phyloP scores from a whole-genome alignment of 768 basidiomycete species.

The Udeniomyces megalosporus region DNA sequence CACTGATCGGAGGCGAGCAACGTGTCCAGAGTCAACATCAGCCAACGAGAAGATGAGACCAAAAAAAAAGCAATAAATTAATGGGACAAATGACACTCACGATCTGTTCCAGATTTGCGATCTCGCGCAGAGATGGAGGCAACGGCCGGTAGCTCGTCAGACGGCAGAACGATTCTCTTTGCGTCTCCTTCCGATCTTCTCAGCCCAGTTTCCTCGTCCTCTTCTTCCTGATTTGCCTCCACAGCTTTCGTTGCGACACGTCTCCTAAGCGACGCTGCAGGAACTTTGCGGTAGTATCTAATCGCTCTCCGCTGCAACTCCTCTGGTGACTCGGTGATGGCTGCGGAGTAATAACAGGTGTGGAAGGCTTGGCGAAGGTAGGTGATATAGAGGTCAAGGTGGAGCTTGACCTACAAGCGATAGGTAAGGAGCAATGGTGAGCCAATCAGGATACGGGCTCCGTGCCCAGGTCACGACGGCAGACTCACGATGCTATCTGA shows the following conservation, averaged over 20 bases:
- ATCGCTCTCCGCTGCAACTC: slow-evolving; percentile 90
- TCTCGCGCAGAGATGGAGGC: too few species aligned
- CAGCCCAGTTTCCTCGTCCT: slow-evolving; percentile 18
- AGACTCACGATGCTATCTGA: not conserved
- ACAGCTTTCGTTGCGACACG: slow-evolving; percentile 32
- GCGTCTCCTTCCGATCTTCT: slow-evolving; percentile 27
- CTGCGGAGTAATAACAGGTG: slow-evolving; percentile 95
- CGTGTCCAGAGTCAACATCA: not conserved
- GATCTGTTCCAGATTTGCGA: too few species aligned
- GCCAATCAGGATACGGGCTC: too few species aligned
- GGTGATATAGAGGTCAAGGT: slow-evolving; percentile 79
- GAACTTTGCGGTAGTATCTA: slow-evolving; percentile 51
- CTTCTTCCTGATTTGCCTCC: slow-evolving; percentile 18
- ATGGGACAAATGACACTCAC: not conserved
- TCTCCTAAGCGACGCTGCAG: slow-evolving; percentile 28
- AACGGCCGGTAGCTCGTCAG: too few species aligned
- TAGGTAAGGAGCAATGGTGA: not conserved
- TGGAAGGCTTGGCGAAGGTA: slow-evolving; percentile 84
- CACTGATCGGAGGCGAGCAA: too few species aligned
- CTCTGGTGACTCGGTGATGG: slow-evolving; percentile 81
- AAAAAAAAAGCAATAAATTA: too few species aligned
- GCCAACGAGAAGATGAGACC: too few species aligned
- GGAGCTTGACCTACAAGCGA: not conserved
- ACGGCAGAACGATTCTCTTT: not conserved
- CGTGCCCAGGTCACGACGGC: too few species aligned